A percentile compares a stretch with the other conserved stretches of the same genome.
These are phyloP conservation scores for Tulasnella sp. DNA, from an alignment of 768 basidiomycete genomes.

Conservation along the genomic window DNA sequence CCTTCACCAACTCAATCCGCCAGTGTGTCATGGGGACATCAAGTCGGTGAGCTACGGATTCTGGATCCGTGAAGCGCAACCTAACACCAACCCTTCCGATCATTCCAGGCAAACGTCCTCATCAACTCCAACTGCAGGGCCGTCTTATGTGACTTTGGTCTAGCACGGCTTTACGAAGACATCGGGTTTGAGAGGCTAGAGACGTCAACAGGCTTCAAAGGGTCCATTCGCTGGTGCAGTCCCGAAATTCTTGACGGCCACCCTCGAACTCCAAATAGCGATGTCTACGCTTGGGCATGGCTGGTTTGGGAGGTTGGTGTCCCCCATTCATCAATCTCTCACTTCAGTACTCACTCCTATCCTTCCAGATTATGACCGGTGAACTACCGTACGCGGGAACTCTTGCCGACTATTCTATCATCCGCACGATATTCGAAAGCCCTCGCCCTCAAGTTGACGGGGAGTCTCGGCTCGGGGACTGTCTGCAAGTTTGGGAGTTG, in stretches of 20 bases:
- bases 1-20: neutral
- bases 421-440: neutral
- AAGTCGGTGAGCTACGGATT: neutral
- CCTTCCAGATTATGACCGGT: neutral
- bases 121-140: neutral
- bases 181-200: neutral
- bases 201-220: conserved; percentile 17
- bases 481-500: conserved; percentile 10
- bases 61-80: too few relatives aligned
- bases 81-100: neutral
- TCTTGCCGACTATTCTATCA: neutral
- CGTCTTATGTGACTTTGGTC: conserved; percentile 20
- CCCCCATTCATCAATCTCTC: neutral
- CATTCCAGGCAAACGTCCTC: conserved; percentile 1
- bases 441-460: neutral
- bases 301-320: neutral
- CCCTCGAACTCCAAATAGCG: neutral
- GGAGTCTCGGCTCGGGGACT: neutral
- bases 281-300: conserved; percentile 21
- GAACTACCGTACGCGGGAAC: neutral
- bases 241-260: conserved; percentile 17
- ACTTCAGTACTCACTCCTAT: too few relatives aligned
- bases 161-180: neutral
- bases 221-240: conserved; percentile 21
- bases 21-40: neutral